phyloP scores from a whole-genome alignment of 495 filamentous ascomycete genomes.

The Xylaria scruposa region DNA sequence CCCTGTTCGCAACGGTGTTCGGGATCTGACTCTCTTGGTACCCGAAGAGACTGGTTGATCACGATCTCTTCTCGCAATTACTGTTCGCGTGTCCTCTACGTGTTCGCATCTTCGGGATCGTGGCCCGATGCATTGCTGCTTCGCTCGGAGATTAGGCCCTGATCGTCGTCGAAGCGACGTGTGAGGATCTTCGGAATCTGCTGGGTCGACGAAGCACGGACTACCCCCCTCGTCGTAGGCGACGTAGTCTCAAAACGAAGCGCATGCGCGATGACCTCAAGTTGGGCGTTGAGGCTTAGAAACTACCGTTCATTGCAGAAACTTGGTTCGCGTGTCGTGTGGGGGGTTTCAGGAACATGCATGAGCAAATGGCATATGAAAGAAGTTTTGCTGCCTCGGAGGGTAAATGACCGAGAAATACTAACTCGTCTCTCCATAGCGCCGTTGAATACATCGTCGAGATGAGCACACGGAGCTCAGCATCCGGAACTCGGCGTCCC shows the following conservation, averaged over 20 bases:
- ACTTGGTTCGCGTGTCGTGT: not conserved
- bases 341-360: too few species aligned
- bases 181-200: constrained; percentile 68
- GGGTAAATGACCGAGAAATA: too few species aligned
- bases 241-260: constrained; percentile 43
- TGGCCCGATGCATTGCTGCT: constrained; percentile 36
- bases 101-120: constrained; percentile 34
- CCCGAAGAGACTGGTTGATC: constrained; percentile 55
- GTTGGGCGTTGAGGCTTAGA: constrained; percentile 49
- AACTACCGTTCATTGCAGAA: too few species aligned
- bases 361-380: too few species aligned
- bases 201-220: constrained; percentile 55
- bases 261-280: constrained; percentile 55
- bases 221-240: constrained; percentile 55
- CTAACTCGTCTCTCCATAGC: constrained; percentile 52
- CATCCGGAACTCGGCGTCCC: constrained; percentile 1
- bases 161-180: constrained; percentile 56
- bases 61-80: constrained; percentile 51
- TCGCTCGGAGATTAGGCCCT: constrained; percentile 19
- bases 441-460: constrained; percentile 29
- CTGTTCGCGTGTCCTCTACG: constrained; percentile 44
- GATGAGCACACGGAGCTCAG: constrained; percentile 22
- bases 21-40: constrained; percentile 51
- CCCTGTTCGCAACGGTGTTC: not conserved
- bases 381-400: too few species aligned